Evolutionary conservation across 2,329 filamentous ascomycete species (phyloP).

Genomic region (Fusarium circinatum): DNA sequence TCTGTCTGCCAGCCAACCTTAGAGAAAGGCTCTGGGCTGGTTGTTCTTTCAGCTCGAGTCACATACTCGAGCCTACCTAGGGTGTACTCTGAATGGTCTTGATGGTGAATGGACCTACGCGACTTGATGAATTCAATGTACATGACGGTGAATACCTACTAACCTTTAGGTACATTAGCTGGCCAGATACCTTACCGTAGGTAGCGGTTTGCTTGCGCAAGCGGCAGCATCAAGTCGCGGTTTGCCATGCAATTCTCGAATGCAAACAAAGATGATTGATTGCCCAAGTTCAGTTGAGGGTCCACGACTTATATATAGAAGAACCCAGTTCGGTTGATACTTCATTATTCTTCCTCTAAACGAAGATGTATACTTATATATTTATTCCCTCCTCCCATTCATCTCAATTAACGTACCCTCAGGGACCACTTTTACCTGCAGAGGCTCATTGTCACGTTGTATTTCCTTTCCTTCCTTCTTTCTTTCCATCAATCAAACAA

Average conservation of each 20-base stretch:
- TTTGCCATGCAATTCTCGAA: not conserved
- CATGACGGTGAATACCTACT: not conserved
- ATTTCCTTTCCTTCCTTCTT: conserved; percentile 5
- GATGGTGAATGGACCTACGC: not conserved
- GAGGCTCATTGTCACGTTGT: conserved; percentile 9
- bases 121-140: not conserved
- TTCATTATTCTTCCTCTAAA: conserved; percentile 17
- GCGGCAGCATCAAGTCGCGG: not conserved
- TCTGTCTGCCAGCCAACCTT: not conserved
- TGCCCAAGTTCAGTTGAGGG: not conserved
- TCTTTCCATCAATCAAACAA: conserved; percentile 1
- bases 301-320: not conserved
- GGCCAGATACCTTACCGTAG: not conserved
- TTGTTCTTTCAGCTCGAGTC: not conserved
- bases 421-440: not conserved
- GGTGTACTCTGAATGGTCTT: not conserved
- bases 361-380: not conserved
- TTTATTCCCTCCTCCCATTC: not conserved
- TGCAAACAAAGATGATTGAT: not conserved
- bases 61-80: not conserved
- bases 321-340: not conserved
- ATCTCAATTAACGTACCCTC: conserved; percentile 5
- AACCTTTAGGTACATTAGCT: not conserved
- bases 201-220: not conserved
- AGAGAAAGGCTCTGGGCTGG: not conserved